phyloP scores from a whole-genome alignment of 805 yeast species.

The Sungouiella blattae region DNA sequence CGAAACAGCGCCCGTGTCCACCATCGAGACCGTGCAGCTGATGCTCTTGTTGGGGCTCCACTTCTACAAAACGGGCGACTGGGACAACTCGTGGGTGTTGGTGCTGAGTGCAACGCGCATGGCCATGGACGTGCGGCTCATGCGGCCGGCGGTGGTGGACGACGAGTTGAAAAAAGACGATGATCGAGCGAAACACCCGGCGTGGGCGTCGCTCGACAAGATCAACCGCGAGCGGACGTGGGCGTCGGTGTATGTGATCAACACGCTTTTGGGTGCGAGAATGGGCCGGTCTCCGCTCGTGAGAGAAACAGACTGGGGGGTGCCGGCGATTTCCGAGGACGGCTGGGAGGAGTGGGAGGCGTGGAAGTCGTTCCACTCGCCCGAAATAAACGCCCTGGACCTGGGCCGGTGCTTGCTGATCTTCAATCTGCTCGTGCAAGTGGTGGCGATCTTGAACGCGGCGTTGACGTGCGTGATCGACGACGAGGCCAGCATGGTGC shows the following conservation, averaged over 20 bases:
- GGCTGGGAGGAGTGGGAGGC: constrained; percentile 29
- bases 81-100: constrained; percentile 24
- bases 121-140: constrained; percentile 23
- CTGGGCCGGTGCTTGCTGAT: constrained; percentile 20
- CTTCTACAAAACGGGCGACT: constrained; percentile 20
- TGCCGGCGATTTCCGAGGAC: constrained; percentile 16
- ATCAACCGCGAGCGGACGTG: constrained; percentile 22
- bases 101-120: constrained; percentile 20
- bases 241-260: constrained; percentile 19
- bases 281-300: constrained; percentile 23
- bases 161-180: background rate
- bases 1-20: constrained; percentile 18
- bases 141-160: constrained; percentile 10
- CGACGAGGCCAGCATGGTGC: constrained; percentile 2
- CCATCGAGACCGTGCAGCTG: constrained; percentile 22
- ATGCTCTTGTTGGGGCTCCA: constrained; percentile 19
- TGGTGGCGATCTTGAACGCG: constrained; percentile 15
- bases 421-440: constrained; percentile 17
- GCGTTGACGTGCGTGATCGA: constrained; percentile 22
- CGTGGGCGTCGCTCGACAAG: constrained; percentile 12
- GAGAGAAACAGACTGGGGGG: constrained; percentile 23
- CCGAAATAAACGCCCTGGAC: constrained; percentile 12
- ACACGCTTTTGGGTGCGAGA: constrained; percentile 21
- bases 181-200: background rate
- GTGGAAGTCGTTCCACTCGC: constrained; percentile 13